Evolutionary conservation across 148 eudicot genomes (phyloP).

Genomic region (Chenopodium berlandieri): DNA sequence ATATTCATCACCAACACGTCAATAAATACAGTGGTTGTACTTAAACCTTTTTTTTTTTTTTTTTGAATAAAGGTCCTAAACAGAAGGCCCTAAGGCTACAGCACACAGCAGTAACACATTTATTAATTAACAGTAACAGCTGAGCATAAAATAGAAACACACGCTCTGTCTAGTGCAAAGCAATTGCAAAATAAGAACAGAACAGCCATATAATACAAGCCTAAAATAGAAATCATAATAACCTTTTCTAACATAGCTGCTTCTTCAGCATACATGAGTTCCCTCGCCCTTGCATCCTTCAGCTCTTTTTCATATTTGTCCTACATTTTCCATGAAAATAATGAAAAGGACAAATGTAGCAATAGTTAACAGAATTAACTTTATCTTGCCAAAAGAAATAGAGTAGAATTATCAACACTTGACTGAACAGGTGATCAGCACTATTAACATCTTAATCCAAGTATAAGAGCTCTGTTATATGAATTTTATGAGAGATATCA

Average conservation of each 20-base stretch:
- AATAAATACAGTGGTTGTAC: too few species aligned
- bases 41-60: not conserved
- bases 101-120: not conserved
- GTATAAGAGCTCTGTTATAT: not conserved
- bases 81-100: not conserved
- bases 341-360: not conserved
- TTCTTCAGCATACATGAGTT: conserved; percentile 96
- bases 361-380: not conserved
- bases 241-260: conserved; percentile 94
- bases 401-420: not conserved
- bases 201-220: conserved; percentile 14
- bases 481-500: conserved; percentile 14
- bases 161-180: not conserved
- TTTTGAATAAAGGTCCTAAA: not conserved
- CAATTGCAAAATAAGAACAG: not conserved
- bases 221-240: conserved; percentile 10
- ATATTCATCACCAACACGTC: too few species aligned
- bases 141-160: not conserved
- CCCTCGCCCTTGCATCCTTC: conserved; percentile 92
- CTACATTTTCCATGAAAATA: conserved; percentile 33
- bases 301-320: conserved; percentile 89
- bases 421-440: not conserved
- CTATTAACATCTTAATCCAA: not conserved
- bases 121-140: not conserved
- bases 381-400: not conserved